These are phyloP conservation scores for Lolium perenne DNA, from an alignment of 176 grass and related monocot genomes.

Conservation along the genomic window DNA sequence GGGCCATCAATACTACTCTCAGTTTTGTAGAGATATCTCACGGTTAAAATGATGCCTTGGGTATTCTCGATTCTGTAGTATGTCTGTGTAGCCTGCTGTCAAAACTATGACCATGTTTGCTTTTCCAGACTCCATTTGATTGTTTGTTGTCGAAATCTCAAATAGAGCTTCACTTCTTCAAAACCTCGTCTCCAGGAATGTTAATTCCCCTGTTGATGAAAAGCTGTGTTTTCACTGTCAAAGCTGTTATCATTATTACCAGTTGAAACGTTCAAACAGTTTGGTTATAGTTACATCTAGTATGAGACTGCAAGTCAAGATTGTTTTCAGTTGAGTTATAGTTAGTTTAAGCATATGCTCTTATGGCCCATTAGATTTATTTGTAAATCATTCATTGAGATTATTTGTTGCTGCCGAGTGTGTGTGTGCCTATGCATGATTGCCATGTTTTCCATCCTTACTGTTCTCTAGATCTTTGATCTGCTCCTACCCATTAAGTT, in stretches of 20 bases:
- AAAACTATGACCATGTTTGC: slow-evolving; percentile 22
- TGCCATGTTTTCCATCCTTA: not conserved
- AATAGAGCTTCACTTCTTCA: not conserved
- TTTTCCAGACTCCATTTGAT: slow-evolving; percentile 19
- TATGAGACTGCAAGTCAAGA: not conserved
- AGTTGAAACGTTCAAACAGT: not conserved
- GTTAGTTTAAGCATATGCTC: not conserved
- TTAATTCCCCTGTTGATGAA: not conserved
- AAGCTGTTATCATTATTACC: slow-evolving; percentile 5
- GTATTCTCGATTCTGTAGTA: not conserved
- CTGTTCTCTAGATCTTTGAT: slow-evolving; percentile 23
- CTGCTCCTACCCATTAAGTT: slow-evolving; percentile 18
- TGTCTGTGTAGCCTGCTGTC: slow-evolving; percentile 15
- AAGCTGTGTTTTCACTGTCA: not conserved
- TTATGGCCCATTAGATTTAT: slow-evolving; percentile 27
- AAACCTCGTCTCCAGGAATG: not conserved
- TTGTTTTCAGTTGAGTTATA: not conserved
- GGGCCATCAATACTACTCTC: not conserved
- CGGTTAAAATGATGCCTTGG: not conserved
- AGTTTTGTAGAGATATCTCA: not conserved
- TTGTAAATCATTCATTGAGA: not conserved
- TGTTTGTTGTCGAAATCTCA: not conserved
- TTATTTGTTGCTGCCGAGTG: not conserved
- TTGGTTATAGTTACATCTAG: not conserved
- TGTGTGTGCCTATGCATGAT: slow-evolving; percentile 4